phyloP scores from a whole-genome alignment of 2,329 filamentous ascomycete species.

The Ilyonectria robusta region DNA sequence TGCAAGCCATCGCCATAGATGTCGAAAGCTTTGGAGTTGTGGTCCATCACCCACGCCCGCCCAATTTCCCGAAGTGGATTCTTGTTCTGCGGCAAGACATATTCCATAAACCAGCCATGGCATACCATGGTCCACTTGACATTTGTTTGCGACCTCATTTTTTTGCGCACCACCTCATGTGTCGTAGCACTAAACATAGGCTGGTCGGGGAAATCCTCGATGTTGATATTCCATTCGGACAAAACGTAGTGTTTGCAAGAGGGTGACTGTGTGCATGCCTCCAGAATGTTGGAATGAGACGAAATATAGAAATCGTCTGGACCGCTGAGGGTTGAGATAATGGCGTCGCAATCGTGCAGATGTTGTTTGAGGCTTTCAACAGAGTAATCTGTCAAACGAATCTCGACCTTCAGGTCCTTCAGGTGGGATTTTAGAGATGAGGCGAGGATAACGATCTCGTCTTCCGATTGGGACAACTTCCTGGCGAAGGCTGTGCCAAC shows the following conservation, averaged over 20 bases:
- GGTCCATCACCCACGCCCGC: neutral
- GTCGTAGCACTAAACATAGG: neutral
- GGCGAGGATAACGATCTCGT: too few relatives aligned
- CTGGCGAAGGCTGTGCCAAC: too few relatives aligned
- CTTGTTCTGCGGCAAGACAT: conserved; percentile 6
- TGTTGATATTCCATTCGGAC: neutral
- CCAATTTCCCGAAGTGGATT: neutral
- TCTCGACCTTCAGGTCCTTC: too few relatives aligned
- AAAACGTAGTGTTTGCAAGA: conserved; percentile 9
- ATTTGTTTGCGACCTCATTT: neutral
- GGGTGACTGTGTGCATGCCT: conserved; percentile 7
- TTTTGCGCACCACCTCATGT: neutral
- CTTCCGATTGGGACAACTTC: too few relatives aligned
- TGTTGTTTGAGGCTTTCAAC: conserved; percentile 1
- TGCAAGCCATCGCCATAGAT: conserved; percentile 3
- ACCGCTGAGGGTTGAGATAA: conserved; percentile 11
- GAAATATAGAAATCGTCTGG: neutral
- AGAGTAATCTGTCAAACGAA: conserved; percentile 6
- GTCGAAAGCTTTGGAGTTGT: conserved; percentile 1
- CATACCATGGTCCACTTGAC: conserved; percentile 13
- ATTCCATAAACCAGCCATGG: conserved; percentile 14
- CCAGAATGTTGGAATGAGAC: neutral
- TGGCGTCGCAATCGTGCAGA: conserved; percentile 12
- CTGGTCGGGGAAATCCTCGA: conserved; percentile 4
- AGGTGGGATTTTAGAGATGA: too few relatives aligned